Conservation (phyloP, 768 basidiomycete genomes). For the Leccinum broughii region DNA sequence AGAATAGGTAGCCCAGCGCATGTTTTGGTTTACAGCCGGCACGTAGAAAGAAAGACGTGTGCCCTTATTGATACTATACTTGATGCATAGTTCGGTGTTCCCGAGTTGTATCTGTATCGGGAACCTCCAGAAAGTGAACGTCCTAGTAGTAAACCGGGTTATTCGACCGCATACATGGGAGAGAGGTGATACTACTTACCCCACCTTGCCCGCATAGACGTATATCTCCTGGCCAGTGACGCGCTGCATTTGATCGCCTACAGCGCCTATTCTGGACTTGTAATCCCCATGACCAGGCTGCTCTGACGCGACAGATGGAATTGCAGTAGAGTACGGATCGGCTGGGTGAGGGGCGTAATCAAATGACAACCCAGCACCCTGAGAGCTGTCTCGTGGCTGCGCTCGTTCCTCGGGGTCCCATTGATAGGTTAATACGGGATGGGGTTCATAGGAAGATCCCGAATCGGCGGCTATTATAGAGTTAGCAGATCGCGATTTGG, state of each 20-base stretch:
- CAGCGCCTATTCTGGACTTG: constrained; percentile 21
- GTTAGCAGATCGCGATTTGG: constrained; percentile 5
- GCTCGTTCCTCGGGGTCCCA: constrained; percentile 63
- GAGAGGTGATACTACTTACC: constrained; percentile 41
- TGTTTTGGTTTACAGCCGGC: constrained; percentile 76
- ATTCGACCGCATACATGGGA: neutral
- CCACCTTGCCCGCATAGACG: constrained; percentile 58
- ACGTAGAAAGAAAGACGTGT: constrained; percentile 79
- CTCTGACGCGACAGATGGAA: constrained; percentile 29
- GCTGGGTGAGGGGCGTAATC: constrained; percentile 74
- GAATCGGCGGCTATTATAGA: constrained; percentile 66
- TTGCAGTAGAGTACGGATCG: constrained; percentile 59
- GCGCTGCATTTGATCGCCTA: constrained; percentile 39
- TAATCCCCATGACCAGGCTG: constrained; percentile 10
- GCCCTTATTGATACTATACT: constrained; percentile 82
- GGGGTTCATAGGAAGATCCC: constrained; percentile 75
- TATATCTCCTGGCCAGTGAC: constrained; percentile 71
- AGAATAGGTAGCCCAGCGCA: constrained; percentile 90
- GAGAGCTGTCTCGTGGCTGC: constrained; percentile 15
- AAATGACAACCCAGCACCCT: constrained; percentile 37
- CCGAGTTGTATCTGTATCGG: constrained; percentile 77
- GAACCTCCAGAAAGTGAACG: constrained; percentile 95
- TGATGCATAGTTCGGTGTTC: constrained; percentile 68
- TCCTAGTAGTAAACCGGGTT: constrained; percentile 42
- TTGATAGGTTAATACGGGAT: constrained; percentile 65